Base-by-base conservation (phyloP, 2,329 filamentous ascomycete genomes). In the Colletotrichum sidae region DNA sequence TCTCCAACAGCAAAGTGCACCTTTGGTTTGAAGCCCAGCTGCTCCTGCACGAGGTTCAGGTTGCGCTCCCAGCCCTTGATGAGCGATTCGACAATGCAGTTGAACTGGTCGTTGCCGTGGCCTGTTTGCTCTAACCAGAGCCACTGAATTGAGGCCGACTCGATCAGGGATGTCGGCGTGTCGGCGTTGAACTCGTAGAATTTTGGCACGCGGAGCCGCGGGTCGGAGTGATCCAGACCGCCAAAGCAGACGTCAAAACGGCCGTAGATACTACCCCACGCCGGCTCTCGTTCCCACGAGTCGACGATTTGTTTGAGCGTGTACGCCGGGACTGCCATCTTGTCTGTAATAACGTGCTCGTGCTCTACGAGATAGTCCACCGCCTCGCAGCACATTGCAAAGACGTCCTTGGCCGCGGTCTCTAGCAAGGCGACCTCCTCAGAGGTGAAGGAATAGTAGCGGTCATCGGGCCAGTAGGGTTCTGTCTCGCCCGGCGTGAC, bases 171-270 rank as follows among this genome's bases (percentile, higher is more conserved):
- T 9, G 57, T 55, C 7, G 57, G 57, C 2, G 51, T 60, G 25
- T 60, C 58, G 10, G 58, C 58, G 42, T 60, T 60, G 25, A 60
- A 60, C 17, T 60, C 58, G 37, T 60, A 60, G 12, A 60, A 60
- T 4, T 60, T 60, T 1, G 58, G 58, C 8, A 17, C 25, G 7
- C 58, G 58, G 8, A 60, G 12, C 17, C 58, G 25, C 9, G 50
- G 51, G 11, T 60, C 37, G 1, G 58, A 37, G 8, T 60, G 58
- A 6, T 55, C 2, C 5, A 60, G 50, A 2, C 58, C 58, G 3
- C 58, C 58, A 13, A 60, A 60, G 51, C 58, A 55, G 13, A 55
- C 17, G 9, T 60, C 58, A 12, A 60, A 60, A n/a, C 51, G 58
- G 9, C 58, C 58, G 4, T 55, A 60, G 17, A 60, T 55, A n/a